Base-by-base conservation (phyloP, 2,329 filamentous ascomycete genomes). In the Aspergillus felis region DNA sequence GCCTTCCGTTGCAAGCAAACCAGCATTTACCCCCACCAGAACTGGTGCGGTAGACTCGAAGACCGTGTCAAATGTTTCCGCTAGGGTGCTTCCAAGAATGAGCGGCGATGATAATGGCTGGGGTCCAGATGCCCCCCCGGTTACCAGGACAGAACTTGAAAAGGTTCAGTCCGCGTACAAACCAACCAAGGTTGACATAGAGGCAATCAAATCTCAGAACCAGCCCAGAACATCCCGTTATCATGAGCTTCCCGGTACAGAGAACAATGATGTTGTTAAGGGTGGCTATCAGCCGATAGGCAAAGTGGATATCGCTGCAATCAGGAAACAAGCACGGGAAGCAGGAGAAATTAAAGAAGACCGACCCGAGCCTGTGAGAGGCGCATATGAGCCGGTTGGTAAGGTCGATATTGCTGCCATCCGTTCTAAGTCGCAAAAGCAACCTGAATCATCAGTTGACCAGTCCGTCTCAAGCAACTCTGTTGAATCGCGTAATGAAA, bases 341-440 rank as follows among this genome's bases (percentile, higher is more conserved):
- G 67, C 81, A 73, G 74, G 82, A 8, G 62, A 70, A 27, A 10
- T 70, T 10, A 71, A 82, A 49, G 91, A 97, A 68, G 89, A 96
- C 64, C 83, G 92, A 55, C 94, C 94, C 3, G 84, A 88, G 1
- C 84, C 86, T 4, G 90, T 97, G 22, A 97, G 96, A 76, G 94
- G 94, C 46, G 85, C 92, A 25, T 99, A 99, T 70, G 90, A 97
- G 74, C 94, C 94, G 1, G 82, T 97, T 22, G 94, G 94, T 50
- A 97, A 97, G 77, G 93, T 99, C 9, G 94, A 99, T 66, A 97
- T 99, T 74, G 91, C 91, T 47, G 92, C 93, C 24, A 97, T 99
- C 69, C 86, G 91, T 62, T 88, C 93, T 24, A 88, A 86, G 74
- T 88, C 91, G 5, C 90, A 94, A 74, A 88, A 85, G 62, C 84